These are phyloP conservation scores for Trebouxiophyceae sp. DNA, from an alignment of 163 green algal species.

Conservation along the genomic window DNA sequence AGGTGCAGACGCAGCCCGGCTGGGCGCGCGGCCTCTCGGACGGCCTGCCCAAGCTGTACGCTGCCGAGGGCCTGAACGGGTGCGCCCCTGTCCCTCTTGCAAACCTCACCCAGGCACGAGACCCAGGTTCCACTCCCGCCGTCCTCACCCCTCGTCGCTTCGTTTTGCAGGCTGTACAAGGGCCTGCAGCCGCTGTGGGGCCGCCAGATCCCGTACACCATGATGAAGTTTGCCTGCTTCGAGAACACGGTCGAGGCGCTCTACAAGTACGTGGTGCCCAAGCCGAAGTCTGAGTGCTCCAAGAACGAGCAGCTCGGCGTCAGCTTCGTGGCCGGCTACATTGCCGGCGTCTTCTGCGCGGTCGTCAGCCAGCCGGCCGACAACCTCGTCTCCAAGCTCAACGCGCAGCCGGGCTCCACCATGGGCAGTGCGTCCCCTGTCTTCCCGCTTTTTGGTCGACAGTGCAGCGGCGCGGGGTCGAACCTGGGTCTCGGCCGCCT, in stretches of 20 bases:
- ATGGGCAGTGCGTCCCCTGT: constrained; percentile 14
- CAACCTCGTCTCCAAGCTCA: constrained; percentile 89
- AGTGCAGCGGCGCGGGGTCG: too few relatives aligned
- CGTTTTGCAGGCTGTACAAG: constrained; percentile 81
- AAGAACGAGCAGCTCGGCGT: constrained; percentile 94
- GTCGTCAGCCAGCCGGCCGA: constrained; percentile 94
- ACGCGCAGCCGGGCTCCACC: constrained; percentile 71
- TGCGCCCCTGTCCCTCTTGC: constrained; percentile 21
- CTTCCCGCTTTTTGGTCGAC: too few relatives aligned
- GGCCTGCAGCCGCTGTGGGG: constrained; percentile 86
- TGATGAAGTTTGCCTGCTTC: constrained; percentile 94
- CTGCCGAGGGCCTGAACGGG: constrained; percentile 54
- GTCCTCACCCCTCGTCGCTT: too few relatives aligned
- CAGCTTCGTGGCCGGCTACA: constrained; percentile 79
- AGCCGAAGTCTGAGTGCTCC: constrained; percentile 89
- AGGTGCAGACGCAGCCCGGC: constrained; percentile 91
- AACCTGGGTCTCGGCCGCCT: too few relatives aligned
- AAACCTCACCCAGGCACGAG: background rate
- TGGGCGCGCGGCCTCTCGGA: constrained; percentile 85
- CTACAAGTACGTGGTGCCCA: constrained; percentile 95
- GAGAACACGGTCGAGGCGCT: constrained; percentile 89
- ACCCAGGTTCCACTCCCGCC: too few relatives aligned
- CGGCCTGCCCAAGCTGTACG: constrained; percentile 85
- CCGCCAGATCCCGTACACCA: constrained; percentile 98
- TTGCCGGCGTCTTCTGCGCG: constrained; percentile 92